Evolutionary conservation across 768 basidiomycete genomes (phyloP).

Genomic region (Fomitopsis pulvina): DNA sequence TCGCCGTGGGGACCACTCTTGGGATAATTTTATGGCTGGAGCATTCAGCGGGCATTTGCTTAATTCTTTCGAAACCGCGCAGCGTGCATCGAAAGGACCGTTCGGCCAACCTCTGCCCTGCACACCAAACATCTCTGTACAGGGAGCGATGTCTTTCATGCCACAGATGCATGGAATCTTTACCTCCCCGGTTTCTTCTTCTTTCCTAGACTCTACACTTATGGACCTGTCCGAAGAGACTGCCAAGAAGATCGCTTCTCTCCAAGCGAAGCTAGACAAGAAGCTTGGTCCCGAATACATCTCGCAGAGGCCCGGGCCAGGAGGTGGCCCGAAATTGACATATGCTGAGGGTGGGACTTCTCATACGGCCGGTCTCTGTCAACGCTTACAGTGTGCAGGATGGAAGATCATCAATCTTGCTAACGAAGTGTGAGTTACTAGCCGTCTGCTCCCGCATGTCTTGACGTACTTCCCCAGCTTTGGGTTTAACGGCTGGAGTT

Average conservation of each 20-base stretch:
- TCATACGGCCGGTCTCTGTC: background rate
- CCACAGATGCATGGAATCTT: conserved; percentile 49
- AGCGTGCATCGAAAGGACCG: conserved; percentile 11
- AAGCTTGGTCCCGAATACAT: conserved; percentile 94
- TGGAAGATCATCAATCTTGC: conserved; percentile 98
- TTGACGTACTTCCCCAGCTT: conserved; percentile 35
- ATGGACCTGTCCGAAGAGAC: conserved; percentile 54
- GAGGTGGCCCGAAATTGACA: conserved; percentile 80
- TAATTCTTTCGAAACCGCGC: conserved; percentile 31
- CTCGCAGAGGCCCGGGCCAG: conserved; percentile 82
- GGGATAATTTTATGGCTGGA: conserved; percentile 40
- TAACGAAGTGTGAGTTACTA: conserved; percentile 62
- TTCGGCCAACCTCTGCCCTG: conserved; percentile 24
- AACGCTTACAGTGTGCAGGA: conserved; percentile 23
- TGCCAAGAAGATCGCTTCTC: conserved; percentile 54
- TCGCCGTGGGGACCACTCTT: background rate
- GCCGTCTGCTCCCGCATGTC: background rate
- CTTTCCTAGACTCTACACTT: conserved; percentile 17
- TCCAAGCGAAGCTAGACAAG: conserved; percentile 79
- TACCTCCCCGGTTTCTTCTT: conserved; percentile 22
- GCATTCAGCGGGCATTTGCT: conserved; percentile 55
- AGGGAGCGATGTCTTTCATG: conserved; percentile 58
- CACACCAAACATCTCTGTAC: conserved; percentile 28
- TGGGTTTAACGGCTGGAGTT: conserved; percentile 96
- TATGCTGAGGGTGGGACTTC: conserved; percentile 97